These are phyloP conservation scores for Claviceps citrina DNA, from an alignment of 2,329 filamentous ascomycete species.

Conservation along the genomic window DNA sequence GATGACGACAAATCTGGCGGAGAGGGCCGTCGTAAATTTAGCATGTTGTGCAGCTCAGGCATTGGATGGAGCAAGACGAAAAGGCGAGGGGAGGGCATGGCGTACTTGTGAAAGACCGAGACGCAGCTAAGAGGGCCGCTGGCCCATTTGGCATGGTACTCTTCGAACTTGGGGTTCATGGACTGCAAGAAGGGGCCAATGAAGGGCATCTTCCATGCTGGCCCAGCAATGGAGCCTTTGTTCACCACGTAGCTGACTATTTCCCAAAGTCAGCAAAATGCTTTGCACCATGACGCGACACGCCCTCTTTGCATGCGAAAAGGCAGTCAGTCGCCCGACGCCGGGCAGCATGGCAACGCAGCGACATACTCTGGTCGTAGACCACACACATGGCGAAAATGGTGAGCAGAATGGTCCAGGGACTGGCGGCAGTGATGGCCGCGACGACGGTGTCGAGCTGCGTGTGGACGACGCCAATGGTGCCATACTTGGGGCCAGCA, in stretches of 20 bases:
- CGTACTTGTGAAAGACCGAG: slow-evolving; percentile 96
- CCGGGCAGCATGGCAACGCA: not conserved
- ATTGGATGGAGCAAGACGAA: not conserved
- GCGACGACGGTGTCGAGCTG: slow-evolving; percentile 42
- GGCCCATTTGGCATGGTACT: slow-evolving; percentile 85
- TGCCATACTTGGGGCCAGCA: slow-evolving; percentile 41
- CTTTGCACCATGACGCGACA: not conserved
- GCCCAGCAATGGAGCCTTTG: slow-evolving; percentile 64
- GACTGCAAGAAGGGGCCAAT: slow-evolving; percentile 94
- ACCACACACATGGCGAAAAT: slow-evolving; percentile 55
- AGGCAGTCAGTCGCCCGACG: not conserved
- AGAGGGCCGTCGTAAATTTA: too few species aligned
- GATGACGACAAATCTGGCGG: slow-evolving; percentile 77
- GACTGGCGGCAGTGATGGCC: slow-evolving; percentile 39
- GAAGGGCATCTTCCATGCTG: slow-evolving; percentile 63
- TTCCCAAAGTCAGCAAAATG: not conserved
- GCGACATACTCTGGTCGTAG: slow-evolving; percentile 75
- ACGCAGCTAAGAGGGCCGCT: slow-evolving; percentile 90
- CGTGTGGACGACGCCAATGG: slow-evolving; percentile 34
- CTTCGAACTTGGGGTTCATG: slow-evolving; percentile 76
- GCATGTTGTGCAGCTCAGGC: not conserved
- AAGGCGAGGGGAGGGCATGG: too few species aligned
- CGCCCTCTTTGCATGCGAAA: too few species aligned
- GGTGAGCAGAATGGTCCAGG: slow-evolving; percentile 51
- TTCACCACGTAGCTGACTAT: slow-evolving; percentile 59